Percentiles rank a stretch among this genome's conserved stretches.
Evolutionary conservation across 495 filamentous ascomycete species (phyloP).

Genomic region (Podospora pseudoanserina): DNA sequence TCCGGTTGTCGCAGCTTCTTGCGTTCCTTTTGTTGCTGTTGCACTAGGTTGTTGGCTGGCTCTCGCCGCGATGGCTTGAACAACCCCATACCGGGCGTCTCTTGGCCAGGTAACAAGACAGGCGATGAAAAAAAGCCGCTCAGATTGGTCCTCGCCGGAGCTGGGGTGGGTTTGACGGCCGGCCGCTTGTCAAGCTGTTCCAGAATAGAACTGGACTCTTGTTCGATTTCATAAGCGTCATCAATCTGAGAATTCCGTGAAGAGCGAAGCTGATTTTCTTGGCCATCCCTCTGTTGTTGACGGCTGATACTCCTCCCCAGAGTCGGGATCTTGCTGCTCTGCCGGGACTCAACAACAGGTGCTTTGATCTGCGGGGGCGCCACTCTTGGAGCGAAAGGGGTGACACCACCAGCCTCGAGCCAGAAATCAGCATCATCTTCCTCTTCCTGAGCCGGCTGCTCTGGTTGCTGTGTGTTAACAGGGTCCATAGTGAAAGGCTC

Average conservation of each 20-base stretch:
- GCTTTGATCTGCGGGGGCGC: slow-evolving; percentile 18
- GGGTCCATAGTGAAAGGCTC: neutral
- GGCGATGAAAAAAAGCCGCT: slow-evolving; percentile 49
- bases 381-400: slow-evolving; percentile 28
- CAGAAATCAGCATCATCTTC: slow-evolving; percentile 44
- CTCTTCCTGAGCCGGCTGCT: slow-evolving; percentile 20
- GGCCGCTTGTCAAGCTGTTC: slow-evolving; percentile 7
- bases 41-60: neutral
- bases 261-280: neutral
- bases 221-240: slow-evolving; percentile 6
- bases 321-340: slow-evolving; percentile 34
- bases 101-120: slow-evolving; percentile 32
- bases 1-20: neutral
- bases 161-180: slow-evolving; percentile 2
- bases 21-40: neutral
- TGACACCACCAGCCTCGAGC: slow-evolving; percentile 42
- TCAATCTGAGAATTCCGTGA: neutral
- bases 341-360: slow-evolving; percentile 28
- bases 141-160: slow-evolving; percentile 28
- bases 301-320: slow-evolving; percentile 39
- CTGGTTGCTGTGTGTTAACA: neutral
- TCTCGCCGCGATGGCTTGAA: neutral
- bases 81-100: neutral
- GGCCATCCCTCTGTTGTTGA: neutral
- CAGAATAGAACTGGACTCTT: slow-evolving; percentile 38